These are phyloP conservation scores for Aspergillus ostianus DNA, from an alignment of 495 filamentous ascomycete genomes.

Conservation along the genomic window DNA sequence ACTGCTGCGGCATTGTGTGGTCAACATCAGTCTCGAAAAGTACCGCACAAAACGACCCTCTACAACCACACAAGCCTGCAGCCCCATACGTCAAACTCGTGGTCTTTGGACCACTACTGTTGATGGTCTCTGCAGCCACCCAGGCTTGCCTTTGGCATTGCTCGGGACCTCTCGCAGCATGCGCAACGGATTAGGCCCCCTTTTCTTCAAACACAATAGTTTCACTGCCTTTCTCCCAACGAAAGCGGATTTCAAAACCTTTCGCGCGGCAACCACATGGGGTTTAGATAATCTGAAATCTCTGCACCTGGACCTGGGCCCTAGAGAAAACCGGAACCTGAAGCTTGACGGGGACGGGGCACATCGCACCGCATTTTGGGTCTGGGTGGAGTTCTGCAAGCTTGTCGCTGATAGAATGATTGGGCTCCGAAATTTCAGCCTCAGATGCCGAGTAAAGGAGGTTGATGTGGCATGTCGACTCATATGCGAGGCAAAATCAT, in stretches of 20 bases:
- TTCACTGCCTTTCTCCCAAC: constrained; percentile 18
- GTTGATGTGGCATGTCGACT: constrained; percentile 18
- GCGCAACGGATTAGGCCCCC: constrained; percentile 12
- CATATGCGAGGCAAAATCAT: constrained; percentile 17
- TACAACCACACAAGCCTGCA: background rate
- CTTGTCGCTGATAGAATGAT: constrained; percentile 14
- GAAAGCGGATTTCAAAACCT: constrained; percentile 16
- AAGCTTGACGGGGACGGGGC: constrained; percentile 3
- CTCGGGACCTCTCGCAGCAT: constrained; percentile 14
- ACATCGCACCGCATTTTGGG: constrained; percentile 16
- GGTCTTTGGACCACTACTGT: constrained; percentile 6
- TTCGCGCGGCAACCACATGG: constrained; percentile 15
- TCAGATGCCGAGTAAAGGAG: constrained; percentile 25
- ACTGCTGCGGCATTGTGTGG: constrained; percentile 21
- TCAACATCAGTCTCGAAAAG: constrained; percentile 17
- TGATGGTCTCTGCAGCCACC: constrained; percentile 17
- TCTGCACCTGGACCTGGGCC: constrained; percentile 25
- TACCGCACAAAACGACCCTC: constrained; percentile 4
- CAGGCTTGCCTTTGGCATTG: constrained; percentile 20
- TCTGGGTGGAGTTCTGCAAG: constrained; percentile 25
- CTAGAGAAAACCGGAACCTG: constrained; percentile 19
- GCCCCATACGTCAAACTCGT: constrained; percentile 7
- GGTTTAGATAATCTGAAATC: constrained; percentile 11
- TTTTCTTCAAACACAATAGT: constrained; percentile 19
- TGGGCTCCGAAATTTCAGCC: constrained; percentile 18